Conservation (phyloP, 345 rosid genomes). For the Erucastrum elatum region DNA sequence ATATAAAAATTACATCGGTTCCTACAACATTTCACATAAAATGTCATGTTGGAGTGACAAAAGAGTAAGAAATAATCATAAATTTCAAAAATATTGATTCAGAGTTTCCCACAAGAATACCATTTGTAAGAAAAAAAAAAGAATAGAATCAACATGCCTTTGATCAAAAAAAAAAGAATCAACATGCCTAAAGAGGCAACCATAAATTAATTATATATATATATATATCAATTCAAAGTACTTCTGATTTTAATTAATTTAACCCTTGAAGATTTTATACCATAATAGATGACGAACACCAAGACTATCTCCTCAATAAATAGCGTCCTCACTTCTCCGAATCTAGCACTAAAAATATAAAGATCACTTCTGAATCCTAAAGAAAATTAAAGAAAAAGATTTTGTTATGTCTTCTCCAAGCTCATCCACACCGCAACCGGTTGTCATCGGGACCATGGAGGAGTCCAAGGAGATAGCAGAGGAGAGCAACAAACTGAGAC, state of each 20-base stretch:
- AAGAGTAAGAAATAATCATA: background rate
- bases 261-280: constrained; percentile 26
- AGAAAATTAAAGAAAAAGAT: constrained; percentile 11
- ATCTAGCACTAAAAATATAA: constrained; percentile 30
- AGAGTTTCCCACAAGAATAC: constrained; percentile 1
- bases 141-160: constrained; percentile 9
- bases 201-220: background rate
- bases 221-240: constrained; percentile 16
- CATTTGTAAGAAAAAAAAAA: background rate
- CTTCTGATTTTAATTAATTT: constrained; percentile 11
- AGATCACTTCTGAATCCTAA: constrained; percentile 19
- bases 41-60: background rate
- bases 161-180: background rate
- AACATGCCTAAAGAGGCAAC: constrained; percentile 24
- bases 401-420: constrained; percentile 32
- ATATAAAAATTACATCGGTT: background rate
- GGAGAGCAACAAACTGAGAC: background rate
- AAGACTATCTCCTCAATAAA: constrained; percentile 22
- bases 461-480: constrained; percentile 2
- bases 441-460: background rate
- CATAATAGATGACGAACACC: constrained; percentile 20
- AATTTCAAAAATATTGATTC: background rate
- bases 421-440: constrained; percentile 19
- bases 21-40: background rate
- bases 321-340: constrained; percentile 9